These are phyloP conservation scores for Curvularia lunata DNA, from an alignment of 2,329 filamentous ascomycete species.

Conservation along the genomic window DNA sequence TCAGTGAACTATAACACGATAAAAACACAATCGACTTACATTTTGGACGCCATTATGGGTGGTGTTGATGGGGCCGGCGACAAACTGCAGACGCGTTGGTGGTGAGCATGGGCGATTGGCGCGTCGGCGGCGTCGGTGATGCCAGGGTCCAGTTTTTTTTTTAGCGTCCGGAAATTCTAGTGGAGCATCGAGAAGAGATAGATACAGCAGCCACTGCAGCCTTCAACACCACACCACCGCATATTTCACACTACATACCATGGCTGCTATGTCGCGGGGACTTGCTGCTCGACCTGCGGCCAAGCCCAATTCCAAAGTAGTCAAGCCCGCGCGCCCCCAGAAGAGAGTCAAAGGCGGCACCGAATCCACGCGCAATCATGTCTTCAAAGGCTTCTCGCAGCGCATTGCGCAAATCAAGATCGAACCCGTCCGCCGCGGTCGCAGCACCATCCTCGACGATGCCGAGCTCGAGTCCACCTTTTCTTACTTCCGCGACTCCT, in stretches of 20 bases:
- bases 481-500: conserved; percentile 84
- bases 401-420: conserved; percentile 92
- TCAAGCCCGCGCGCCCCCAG: conserved; percentile 54
- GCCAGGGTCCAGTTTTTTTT: conserved; percentile 28
- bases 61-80: neutral
- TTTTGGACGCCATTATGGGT: conserved; percentile 61
- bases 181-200: conserved; percentile 26
- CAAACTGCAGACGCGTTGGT: conserved; percentile 20
- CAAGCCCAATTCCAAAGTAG: conserved; percentile 26
- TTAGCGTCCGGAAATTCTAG: conserved; percentile 39
- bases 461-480: conserved; percentile 76
- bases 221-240: conserved; percentile 10
- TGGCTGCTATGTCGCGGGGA: conserved; percentile 54
- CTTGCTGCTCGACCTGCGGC: conserved; percentile 24
- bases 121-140: conserved; percentile 20
- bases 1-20: conserved; percentile 13
- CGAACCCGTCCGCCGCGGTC: conserved; percentile 89
- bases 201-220: conserved; percentile 3
- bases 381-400: conserved; percentile 88
- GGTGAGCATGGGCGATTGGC: conserved; percentile 22
- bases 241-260: conserved; percentile 27
- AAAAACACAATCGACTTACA: conserved; percentile 47
- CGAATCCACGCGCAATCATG: conserved; percentile 78
- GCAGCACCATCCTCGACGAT: conserved; percentile 81
- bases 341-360: conserved; percentile 73